Evolutionary conservation across 345 rosid genomes (phyloP).

Genomic region (Excoecaria cochinchinensis): DNA sequence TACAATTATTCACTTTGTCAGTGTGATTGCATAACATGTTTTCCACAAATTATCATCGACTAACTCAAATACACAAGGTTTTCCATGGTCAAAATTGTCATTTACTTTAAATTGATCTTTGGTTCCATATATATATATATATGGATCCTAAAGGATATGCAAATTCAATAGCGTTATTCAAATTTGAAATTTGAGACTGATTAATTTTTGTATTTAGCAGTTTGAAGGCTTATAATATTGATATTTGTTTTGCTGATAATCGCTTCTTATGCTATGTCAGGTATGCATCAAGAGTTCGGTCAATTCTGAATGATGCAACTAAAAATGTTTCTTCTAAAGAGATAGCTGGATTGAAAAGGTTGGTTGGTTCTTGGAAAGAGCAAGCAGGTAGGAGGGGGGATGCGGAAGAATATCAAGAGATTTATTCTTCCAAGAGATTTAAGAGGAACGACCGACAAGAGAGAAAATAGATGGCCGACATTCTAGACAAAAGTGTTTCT

Average conservation of each 20-base stretch:
- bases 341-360: slow-evolving; percentile 72
- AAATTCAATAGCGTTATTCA: background rate
- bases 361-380: slow-evolving; percentile 85
- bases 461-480: slow-evolving; percentile 56
- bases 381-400: slow-evolving; percentile 81
- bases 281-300: slow-evolving; percentile 89
- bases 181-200: background rate
- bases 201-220: background rate
- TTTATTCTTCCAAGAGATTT: slow-evolving; percentile 91
- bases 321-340: slow-evolving; percentile 86
- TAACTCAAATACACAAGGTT: background rate
- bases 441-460: slow-evolving; percentile 50
- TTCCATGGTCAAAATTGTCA: background rate
- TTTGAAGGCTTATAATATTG: background rate
- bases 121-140: no score
- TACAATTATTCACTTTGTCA: background rate
- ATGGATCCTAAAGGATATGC: no score
- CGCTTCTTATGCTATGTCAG: slow-evolving; percentile 27
- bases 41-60: background rate
- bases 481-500: slow-evolving; percentile 37
- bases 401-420: slow-evolving; percentile 67
- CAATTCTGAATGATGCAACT: slow-evolving; percentile 86
- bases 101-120: background rate
- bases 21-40: background rate
- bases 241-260: background rate